phyloP scores from a whole-genome alignment of 306 rosid species.

The Datisca glomerata region DNA sequence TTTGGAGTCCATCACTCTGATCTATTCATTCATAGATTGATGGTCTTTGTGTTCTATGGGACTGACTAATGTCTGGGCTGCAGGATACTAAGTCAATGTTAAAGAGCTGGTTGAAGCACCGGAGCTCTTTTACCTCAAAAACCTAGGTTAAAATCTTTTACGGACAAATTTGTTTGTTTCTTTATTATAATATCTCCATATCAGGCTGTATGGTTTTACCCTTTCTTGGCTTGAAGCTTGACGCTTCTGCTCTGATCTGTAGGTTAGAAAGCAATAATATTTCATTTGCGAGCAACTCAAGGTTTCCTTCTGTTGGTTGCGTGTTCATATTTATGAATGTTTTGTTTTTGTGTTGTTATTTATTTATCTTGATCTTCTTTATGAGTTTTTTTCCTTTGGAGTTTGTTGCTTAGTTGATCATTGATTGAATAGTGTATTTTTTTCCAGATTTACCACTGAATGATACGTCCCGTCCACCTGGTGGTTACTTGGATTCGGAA shows the following conservation, averaged over 20 bases:
- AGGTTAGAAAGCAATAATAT: too few species aligned
- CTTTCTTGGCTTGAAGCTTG: background rate
- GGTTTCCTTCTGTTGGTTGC: too few species aligned
- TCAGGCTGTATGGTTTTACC: background rate
- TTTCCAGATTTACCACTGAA: conserved; percentile 30
- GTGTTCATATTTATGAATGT: background rate
- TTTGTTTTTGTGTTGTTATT: background rate
- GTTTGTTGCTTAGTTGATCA: background rate
- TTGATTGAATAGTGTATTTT: background rate
- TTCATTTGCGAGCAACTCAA: too few species aligned
- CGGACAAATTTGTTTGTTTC: conserved; percentile 19
- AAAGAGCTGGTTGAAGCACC: conserved; percentile 46
- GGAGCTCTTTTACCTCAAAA: conserved; percentile 31
- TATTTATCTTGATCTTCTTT: background rate
- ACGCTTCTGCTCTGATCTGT: background rate
- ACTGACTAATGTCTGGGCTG: conserved; percentile 45
- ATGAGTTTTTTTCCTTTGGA: background rate
- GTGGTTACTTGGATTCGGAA: conserved; percentile 12
- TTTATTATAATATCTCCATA: background rate
- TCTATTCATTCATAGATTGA: conserved; percentile 15
- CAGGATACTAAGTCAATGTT: conserved; percentile 28
- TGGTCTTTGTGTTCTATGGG: conserved; percentile 19
- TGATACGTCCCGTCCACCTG: conserved; percentile 8
- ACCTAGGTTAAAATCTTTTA: conserved; percentile 35
- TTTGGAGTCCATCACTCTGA: conserved; percentile 3